These are phyloP conservation scores for Platanus orientalis DNA, from an alignment of 164 flowering plant genomes.

Conservation along the genomic window DNA sequence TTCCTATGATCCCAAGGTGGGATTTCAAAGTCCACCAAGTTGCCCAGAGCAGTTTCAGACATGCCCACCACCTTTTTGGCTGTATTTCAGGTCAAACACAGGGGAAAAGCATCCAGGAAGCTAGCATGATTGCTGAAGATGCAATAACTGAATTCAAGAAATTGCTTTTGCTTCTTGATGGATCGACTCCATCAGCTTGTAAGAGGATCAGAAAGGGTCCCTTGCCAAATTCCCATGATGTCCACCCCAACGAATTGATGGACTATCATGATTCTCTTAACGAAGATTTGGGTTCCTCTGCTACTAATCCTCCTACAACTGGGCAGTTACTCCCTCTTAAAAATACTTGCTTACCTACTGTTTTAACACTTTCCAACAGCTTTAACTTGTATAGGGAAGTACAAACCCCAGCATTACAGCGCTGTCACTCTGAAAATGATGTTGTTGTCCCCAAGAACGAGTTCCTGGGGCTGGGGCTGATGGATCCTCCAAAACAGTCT, in stretches of 20 bases:
- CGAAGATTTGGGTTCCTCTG: no score
- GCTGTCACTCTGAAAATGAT: no score
- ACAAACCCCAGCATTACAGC: no score
- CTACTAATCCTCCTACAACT: no score
- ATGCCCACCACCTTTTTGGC: constrained; percentile 21
- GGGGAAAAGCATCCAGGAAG: constrained; percentile 21
- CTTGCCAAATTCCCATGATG: constrained; percentile 12
- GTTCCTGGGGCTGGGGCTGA: no score
- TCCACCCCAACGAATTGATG: constrained; percentile 24
- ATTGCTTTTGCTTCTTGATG: constrained; percentile 25
- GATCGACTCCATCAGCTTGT: constrained; percentile 3
- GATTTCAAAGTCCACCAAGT: constrained; percentile 25
- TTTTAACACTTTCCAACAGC: no score
- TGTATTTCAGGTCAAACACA: constrained; percentile 23
- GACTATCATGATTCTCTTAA: constrained; percentile 6
- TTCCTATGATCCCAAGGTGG: constrained; percentile 18
- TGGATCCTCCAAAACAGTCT: no score
- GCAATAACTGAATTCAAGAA: constrained; percentile 29
- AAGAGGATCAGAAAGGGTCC: constrained; percentile 38
- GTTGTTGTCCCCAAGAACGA: no score
- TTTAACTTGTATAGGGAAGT: no score
- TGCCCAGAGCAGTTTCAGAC: constrained; percentile 31
- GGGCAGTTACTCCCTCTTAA: no score
- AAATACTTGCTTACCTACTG: no score
- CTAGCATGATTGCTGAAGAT: constrained; percentile 23